Evolutionary conservation across 2,329 filamentous ascomycete species (phyloP).

Genomic region (Talaromyces pinophilus): DNA sequence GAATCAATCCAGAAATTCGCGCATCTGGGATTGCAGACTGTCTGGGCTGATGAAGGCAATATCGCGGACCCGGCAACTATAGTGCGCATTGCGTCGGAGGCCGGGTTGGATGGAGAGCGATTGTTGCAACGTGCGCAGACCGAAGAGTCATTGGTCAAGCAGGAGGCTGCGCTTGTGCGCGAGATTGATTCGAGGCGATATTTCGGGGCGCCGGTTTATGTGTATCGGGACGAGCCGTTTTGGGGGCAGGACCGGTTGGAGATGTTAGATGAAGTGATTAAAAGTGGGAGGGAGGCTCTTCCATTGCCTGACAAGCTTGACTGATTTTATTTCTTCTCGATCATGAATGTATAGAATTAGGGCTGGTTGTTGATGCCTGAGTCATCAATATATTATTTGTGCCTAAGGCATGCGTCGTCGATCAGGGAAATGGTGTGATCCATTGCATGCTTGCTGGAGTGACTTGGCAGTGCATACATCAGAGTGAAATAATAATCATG

Average conservation of each 20-base stretch:
- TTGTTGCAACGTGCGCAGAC: not conserved
- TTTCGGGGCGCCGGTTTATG: constrained; percentile 31
- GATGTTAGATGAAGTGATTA: constrained; percentile 30
- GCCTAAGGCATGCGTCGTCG: not conserved
- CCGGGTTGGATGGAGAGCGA: constrained; percentile 5
- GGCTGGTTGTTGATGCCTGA: not conserved
- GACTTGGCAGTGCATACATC: not conserved
- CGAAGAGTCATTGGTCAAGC: not conserved
- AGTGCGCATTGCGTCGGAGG: not conserved
- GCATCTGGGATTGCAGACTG: constrained; percentile 23
- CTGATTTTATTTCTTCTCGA: not conserved
- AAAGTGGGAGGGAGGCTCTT: constrained; percentile 24
- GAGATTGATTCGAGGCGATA: constrained; percentile 26
- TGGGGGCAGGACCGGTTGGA: constrained; percentile 33
- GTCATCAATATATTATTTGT: not conserved
- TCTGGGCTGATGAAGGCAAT: constrained; percentile 11
- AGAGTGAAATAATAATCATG: not conserved
- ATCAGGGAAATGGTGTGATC: not conserved
- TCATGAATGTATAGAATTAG: not conserved
- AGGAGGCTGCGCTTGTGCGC: constrained; percentile 22
- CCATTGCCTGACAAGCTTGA: not conserved
- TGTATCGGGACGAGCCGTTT: constrained; percentile 29
- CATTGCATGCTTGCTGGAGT: not conserved
- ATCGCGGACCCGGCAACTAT: constrained; percentile 9
- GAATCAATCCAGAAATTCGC: constrained; percentile 21